Conservation (phyloP, 2,329 filamentous ascomycete genomes). For the Plectosphaerella sp. region DNA sequence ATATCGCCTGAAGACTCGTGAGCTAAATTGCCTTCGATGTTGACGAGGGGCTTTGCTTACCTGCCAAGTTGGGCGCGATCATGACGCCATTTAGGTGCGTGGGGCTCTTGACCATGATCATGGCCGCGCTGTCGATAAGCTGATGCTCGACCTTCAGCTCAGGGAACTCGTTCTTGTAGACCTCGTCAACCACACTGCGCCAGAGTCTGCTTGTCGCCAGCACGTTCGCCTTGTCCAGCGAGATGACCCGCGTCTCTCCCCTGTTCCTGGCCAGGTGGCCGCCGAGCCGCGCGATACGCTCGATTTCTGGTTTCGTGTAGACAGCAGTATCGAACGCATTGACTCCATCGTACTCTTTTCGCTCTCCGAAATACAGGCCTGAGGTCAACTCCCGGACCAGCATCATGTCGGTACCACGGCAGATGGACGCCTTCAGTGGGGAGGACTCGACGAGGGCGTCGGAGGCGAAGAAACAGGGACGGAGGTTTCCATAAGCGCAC, state of each 20-base stretch:
- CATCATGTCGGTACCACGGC: slow-evolving; percentile 84
- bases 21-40: too few relatives aligned
- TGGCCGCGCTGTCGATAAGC: slow-evolving; percentile 92
- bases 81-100: slow-evolving; percentile 83
- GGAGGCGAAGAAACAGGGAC: slow-evolving; percentile 92
- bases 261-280: slow-evolving; percentile 64
- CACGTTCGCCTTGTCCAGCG: slow-evolving; percentile 94
- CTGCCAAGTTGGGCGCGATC: slow-evolving; percentile 78
- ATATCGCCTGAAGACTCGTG: too few relatives aligned
- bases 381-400: slow-evolving; percentile 89
- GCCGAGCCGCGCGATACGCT: slow-evolving; percentile 73
- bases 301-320: slow-evolving; percentile 88
- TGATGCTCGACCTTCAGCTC: slow-evolving; percentile 81
- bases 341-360: slow-evolving; percentile 72
- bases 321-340: slow-evolving; percentile 53
- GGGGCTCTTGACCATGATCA: slow-evolving; percentile 96
- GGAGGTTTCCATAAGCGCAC: slow-evolving; percentile 89
- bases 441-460: slow-evolving; percentile 79
- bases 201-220: slow-evolving; percentile 85
- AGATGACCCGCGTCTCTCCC: slow-evolving; percentile 68
- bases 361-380: slow-evolving; percentile 92
- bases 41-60: too few relatives aligned
- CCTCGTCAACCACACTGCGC: slow-evolving; percentile 80
- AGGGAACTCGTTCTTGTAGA: slow-evolving; percentile 86
- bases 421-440: slow-evolving; percentile 81